Percentiles rank a stretch among this genome's conserved stretches.
These are phyloP conservation scores for Sphagnurus paluster DNA, from an alignment of 1,284 basidiomycete genomes.

Conservation along the genomic window DNA sequence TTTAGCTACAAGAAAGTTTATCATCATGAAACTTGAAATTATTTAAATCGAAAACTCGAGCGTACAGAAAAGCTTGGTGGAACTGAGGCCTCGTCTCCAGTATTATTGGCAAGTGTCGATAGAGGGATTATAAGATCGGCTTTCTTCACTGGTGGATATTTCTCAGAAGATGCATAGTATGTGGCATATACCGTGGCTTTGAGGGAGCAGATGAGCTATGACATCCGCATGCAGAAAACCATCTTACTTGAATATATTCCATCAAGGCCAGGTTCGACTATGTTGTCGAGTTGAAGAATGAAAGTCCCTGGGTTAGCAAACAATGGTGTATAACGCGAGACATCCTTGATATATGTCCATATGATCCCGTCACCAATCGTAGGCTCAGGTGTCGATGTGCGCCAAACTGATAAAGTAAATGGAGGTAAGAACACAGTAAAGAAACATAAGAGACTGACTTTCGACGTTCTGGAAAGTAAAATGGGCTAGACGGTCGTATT, in stretches of 20 bases:
- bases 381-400: constrained; percentile 79
- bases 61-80: constrained; percentile 71
- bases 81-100: constrained; percentile 69
- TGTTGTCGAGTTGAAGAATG: constrained; percentile 72
- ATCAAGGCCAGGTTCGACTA: constrained; percentile 54
- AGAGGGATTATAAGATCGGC: constrained; percentile 70
- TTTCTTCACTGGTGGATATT: constrained; percentile 57
- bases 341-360: constrained; percentile 79
- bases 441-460: constrained; percentile 48
- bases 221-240: neutral
- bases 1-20: constrained; percentile 45
- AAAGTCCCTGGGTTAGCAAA: constrained; percentile 67
- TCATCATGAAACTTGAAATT: neutral
- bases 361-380: constrained; percentile 67
- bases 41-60: constrained; percentile 9
- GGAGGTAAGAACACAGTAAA: neutral
- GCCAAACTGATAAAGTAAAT: constrained; percentile 53
- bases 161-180: constrained; percentile 59
- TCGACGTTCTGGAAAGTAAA: constrained; percentile 78
- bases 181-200: constrained; percentile 68
- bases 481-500: constrained; percentile 72
- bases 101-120: constrained; percentile 59
- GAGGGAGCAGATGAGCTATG: neutral
- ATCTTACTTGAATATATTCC: constrained; percentile 75
- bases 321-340: constrained; percentile 68